Base-by-base conservation (phyloP, 768 basidiomycete genomes). In the Boletus patriciae region DNA sequence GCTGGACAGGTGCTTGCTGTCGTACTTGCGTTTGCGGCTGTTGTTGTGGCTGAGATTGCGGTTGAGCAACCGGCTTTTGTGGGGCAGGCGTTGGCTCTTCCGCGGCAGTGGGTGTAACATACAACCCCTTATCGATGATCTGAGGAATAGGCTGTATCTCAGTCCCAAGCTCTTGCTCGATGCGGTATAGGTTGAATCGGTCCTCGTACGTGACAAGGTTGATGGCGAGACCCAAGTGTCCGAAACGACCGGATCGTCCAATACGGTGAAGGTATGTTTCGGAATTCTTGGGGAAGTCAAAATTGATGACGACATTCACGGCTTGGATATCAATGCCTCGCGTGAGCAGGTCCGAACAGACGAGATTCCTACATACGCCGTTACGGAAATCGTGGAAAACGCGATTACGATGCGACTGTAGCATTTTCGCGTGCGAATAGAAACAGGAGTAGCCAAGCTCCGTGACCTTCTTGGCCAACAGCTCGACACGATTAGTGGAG, bases 331-430 rank as follows among this genome's bases (percentile, higher is more conserved):
- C 96, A 73, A 99, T 99, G 77, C 96, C 96, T 63, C 96, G 92
- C 23, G 96, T 99, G 69, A 99, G 87, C 61, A 99, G 86, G 76
- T 99, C 96, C 50, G 86, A 88, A 78, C 96, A 99, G 71, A 99
- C 96, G 62, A 99, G 87, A 78, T 99, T 99, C 66, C 96, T 88
- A 80, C 96, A 98, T 46, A 94, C 93, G 61, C 96, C 96, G 68
- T 92, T 93, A 62, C 97, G 88, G 86, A 99, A 99, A 76, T 98
- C 96, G 80, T 99, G 96, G 84, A 99, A 99, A 64, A 99, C 96
- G 70, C 96, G 92, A 76, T 99, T 99, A 58, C 96, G 93, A 76
- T 98, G 94, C 33, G 90, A 88, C 77, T 99, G 96, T 15, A 98
- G 86, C 96, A 99, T 99, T 79, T 95, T 96, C 51, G 96, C 96